Percentiles rank a stretch among this genome's conserved stretches.
Conservation (phyloP, 2,329 filamentous ascomycete species). For the Stagonosporopsis rhizophila region DNA sequence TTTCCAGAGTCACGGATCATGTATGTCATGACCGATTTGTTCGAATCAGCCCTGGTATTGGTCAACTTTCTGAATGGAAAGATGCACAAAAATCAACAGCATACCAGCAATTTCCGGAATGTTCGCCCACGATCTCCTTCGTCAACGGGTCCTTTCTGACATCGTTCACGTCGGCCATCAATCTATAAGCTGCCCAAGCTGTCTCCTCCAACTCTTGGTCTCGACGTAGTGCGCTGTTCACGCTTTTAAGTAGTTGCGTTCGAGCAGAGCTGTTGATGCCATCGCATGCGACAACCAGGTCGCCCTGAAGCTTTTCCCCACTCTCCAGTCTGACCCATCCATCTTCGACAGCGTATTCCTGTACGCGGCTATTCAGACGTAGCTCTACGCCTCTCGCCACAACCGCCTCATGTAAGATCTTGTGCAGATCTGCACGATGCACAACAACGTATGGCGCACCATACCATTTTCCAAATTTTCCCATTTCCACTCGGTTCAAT, state of each 20-base stretch:
- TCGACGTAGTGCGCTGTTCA: neutral
- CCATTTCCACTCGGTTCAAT: conserved; percentile 15
- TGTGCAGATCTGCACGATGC: conserved; percentile 25
- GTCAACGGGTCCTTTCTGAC: conserved; percentile 16
- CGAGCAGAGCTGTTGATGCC: conserved; percentile 24
- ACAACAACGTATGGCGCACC: conserved; percentile 26
- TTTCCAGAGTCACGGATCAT: conserved; percentile 24
- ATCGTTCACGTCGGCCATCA: conserved; percentile 20
- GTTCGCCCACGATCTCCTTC: conserved; percentile 17
- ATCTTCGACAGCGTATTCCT: conserved; percentile 25
- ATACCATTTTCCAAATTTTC: conserved; percentile 20
- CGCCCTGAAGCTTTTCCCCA: conserved; percentile 15
- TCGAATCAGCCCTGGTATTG: conserved; percentile 9
- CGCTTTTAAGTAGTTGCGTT: conserved; percentile 11
- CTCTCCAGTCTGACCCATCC: conserved; percentile 19
- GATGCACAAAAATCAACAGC: neutral
- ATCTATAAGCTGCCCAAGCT: conserved; percentile 25
- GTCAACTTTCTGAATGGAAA: neutral
- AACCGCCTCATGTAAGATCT: conserved; percentile 22
- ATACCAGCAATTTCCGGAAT: conserved; percentile 24
- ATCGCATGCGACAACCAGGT: conserved; percentile 24
- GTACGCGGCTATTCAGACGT: conserved; percentile 19
- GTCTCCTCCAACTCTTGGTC: conserved; percentile 18
- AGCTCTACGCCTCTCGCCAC: conserved; percentile 22
- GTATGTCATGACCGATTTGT: conserved; percentile 26